A percentile compares a stretch with the other conserved stretches of the same genome.
Conservation (phyloP, 345 rosid species). For the Stellera chamaejasme region DNA sequence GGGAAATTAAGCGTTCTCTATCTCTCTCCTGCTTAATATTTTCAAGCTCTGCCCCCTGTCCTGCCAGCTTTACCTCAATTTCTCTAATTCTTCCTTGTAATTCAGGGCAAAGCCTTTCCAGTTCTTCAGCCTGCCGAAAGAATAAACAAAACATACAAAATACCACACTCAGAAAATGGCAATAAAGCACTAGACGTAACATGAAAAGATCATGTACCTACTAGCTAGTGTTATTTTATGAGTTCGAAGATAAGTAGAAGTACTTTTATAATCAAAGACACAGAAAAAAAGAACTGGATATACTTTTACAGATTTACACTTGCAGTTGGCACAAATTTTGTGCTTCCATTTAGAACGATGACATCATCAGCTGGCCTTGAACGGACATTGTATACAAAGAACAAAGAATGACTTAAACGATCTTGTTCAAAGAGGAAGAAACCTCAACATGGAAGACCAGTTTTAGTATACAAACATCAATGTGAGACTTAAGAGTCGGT, state of each 20-base stretch:
- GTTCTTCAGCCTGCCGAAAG: slow-evolving; percentile 12
- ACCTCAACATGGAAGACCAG: too few relatives aligned
- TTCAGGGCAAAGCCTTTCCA: slow-evolving; percentile 12
- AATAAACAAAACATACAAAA: background rate
- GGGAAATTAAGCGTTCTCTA: slow-evolving; percentile 12
- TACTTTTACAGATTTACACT: too few relatives aligned
- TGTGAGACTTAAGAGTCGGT: background rate
- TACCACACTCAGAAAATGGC: too few relatives aligned
- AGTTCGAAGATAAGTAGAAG: background rate
- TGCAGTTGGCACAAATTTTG: too few relatives aligned
- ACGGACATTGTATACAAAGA: background rate
- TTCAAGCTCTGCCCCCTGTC: slow-evolving; percentile 9
- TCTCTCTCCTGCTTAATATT: slow-evolving; percentile 12
- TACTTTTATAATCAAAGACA: background rate
- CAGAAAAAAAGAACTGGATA: too few relatives aligned
- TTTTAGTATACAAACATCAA: background rate
- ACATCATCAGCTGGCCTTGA: background rate
- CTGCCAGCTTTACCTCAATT: slow-evolving; percentile 15
- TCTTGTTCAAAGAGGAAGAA: background rate
- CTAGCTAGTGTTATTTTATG: background rate
- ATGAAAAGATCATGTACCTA: background rate
- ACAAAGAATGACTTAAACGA: background rate
- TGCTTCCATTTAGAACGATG: too few relatives aligned
- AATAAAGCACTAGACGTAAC: too few relatives aligned
- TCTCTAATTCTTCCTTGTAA: slow-evolving; percentile 15